Evolutionary conservation across 345 rosid genomes (phyloP).

Genomic region (Populus euphratica): DNA sequence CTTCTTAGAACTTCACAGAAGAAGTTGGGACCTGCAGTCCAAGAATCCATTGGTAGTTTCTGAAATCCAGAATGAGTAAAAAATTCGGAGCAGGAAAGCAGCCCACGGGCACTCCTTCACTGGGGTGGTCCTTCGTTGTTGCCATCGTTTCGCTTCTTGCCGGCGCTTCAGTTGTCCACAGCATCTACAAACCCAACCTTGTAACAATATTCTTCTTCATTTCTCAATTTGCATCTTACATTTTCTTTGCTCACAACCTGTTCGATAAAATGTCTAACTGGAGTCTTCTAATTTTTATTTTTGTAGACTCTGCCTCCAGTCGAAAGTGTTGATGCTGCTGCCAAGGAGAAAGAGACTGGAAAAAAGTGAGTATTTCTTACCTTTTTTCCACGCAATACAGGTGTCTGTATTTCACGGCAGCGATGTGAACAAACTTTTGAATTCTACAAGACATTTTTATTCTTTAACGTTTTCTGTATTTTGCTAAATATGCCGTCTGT

Average conservation of each 20-base stretch:
- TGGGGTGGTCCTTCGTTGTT: constrained; percentile 52
- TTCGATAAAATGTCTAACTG: constrained; percentile 42
- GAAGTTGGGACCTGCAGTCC: not conserved
- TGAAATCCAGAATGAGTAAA: constrained; percentile 31
- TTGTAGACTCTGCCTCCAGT: constrained; percentile 48
- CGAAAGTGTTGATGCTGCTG: constrained; percentile 28
- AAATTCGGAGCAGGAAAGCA: constrained; percentile 47
- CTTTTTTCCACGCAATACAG: not conserved
- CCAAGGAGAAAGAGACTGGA: constrained; percentile 13
- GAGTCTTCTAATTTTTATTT: not conserved
- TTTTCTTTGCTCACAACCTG: constrained; percentile 16
- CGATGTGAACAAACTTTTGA: not conserved
- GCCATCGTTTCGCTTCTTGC: constrained; percentile 62
- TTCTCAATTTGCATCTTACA: no score
- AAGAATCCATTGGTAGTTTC: not conserved
- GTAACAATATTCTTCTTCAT: constrained; percentile 20
- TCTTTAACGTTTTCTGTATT: not conserved
- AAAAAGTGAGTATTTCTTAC: not conserved
- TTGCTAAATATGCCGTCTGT: not conserved
- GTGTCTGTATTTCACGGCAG: not conserved
- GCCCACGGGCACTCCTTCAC: constrained; percentile 71
- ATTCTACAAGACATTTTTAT: not conserved
- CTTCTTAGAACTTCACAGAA: not conserved
- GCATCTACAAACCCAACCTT: constrained; percentile 60
- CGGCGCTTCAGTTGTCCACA: constrained; percentile 75